phyloP scores from a whole-genome alignment of 306 rosid species.

The Potentilla sterilis region DNA sequence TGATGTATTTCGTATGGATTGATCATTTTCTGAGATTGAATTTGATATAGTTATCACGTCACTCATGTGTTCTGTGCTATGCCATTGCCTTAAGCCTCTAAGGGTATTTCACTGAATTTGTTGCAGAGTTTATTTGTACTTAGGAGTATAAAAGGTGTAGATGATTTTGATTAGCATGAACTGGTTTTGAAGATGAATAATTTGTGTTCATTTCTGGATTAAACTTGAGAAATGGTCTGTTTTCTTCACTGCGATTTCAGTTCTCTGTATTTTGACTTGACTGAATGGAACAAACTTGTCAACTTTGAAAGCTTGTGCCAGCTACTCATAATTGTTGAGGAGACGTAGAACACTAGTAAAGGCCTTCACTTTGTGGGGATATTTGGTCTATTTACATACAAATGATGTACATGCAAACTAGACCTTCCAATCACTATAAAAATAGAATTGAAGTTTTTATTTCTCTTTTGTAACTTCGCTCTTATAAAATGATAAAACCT shows the following conservation, averaged over 20 bases:
- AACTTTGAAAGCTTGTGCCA: background rate
- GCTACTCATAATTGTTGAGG: background rate
- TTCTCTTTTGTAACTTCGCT: background rate
- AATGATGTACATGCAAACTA: background rate
- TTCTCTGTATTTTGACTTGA: background rate
- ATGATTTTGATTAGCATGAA: background rate
- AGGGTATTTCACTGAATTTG: background rate
- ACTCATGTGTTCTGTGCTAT: background rate
- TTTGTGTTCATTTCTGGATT: background rate
- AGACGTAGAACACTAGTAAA: background rate
- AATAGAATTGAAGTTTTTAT: background rate
- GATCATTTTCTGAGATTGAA: constrained; percentile 20
- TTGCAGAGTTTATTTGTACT: constrained; percentile 4
- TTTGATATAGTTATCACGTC: background rate
- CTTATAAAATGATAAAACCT: background rate
- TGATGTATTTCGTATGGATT: constrained; percentile 13
- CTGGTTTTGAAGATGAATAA: background rate
- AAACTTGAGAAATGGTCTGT: background rate
- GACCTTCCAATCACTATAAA: background rate
- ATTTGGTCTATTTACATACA: background rate
- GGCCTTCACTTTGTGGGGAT: background rate
- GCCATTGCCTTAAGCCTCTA: background rate
- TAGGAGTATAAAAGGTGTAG: background rate
- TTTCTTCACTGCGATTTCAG: background rate
- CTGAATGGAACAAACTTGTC: background rate